A percentile compares a stretch with the other conserved stretches of the same genome.
phyloP scores from a whole-genome alignment of 192 early-diverging fungal genomes.

The Linnemannia exigua region DNA sequence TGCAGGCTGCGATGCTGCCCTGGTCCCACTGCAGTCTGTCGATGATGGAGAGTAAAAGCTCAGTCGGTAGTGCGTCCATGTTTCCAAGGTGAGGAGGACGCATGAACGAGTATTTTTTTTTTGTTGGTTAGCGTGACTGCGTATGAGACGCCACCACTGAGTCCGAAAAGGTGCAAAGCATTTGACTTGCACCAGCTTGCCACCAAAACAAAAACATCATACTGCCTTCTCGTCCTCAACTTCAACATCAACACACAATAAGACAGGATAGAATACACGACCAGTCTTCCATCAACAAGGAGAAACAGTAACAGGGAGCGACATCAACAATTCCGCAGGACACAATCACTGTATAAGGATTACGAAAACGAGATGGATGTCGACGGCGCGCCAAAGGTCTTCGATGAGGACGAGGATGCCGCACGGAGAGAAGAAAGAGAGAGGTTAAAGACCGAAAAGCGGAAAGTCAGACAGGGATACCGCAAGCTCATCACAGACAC shows the following conservation, averaged over 20 bases:
- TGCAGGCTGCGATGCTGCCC: conserved; percentile 24
- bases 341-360: not conserved
- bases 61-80: conserved; percentile 46
- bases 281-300: not conserved
- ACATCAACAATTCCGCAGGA: not conserved
- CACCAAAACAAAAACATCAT: not conserved
- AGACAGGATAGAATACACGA: not conserved
- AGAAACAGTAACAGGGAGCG: not conserved
- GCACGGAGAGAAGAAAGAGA: conserved; percentile 15
- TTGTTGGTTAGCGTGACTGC: not conserved
- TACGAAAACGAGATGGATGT: conserved; percentile 28
- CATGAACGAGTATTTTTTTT: not conserved
- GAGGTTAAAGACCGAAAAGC: conserved; percentile 45
- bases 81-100: not conserved
- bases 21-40: conserved; percentile 19
- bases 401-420: not conserved
- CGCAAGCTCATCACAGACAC: conserved; percentile 51
- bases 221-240: not conserved
- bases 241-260: not conserved
- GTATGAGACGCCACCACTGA: not conserved
- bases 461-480: conserved; percentile 54
- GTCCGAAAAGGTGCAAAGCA: not conserved
- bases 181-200: not conserved
- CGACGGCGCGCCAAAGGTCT: not conserved
- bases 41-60: conserved; percentile 33